Percentiles rank a stretch among this genome's conserved stretches.
Conservation (phyloP, 495 filamentous ascomycete genomes). For the Neurospora sp. region DNA sequence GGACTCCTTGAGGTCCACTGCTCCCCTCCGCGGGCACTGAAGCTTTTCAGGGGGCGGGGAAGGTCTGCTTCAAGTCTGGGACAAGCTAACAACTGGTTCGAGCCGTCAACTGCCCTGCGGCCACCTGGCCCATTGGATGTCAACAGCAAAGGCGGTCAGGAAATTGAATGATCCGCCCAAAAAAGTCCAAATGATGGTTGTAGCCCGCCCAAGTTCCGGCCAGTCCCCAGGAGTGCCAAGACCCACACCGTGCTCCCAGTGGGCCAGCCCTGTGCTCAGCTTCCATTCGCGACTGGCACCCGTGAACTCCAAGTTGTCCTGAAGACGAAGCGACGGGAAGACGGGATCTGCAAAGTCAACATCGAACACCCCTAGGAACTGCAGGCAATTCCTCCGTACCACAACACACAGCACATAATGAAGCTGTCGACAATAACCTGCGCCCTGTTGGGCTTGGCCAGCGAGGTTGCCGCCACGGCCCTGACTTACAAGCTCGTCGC, state of each 20-base stretch:
- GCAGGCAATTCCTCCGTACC: background rate
- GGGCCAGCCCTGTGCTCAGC: background rate
- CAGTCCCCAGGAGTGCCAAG: background rate
- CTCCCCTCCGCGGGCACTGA: background rate
- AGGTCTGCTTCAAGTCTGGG: background rate
- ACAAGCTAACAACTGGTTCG: background rate
- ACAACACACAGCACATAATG: slow-evolving; percentile 28
- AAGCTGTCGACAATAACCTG: slow-evolving; percentile 36
- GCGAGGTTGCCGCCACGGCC: slow-evolving; percentile 66
- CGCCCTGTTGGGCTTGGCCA: slow-evolving; percentile 56
- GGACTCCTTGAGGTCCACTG: background rate
- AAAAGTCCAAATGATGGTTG: background rate
- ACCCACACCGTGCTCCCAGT: background rate
- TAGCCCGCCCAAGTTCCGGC: background rate
- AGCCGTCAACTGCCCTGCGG: background rate
- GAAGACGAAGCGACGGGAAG: background rate
- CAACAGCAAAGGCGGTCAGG: slow-evolving; percentile 2
- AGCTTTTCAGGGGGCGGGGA: background rate
- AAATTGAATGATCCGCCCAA: slow-evolving; percentile 19
- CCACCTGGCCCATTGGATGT: background rate
- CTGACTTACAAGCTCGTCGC: slow-evolving; percentile 87
- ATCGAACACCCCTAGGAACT: background rate
- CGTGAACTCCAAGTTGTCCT: background rate
- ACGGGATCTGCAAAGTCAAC: background rate
- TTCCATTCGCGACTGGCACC: background rate